These are phyloP conservation scores for Calonectria honghensis DNA, from an alignment of 2,329 filamentous ascomycete species.

Conservation along the genomic window DNA sequence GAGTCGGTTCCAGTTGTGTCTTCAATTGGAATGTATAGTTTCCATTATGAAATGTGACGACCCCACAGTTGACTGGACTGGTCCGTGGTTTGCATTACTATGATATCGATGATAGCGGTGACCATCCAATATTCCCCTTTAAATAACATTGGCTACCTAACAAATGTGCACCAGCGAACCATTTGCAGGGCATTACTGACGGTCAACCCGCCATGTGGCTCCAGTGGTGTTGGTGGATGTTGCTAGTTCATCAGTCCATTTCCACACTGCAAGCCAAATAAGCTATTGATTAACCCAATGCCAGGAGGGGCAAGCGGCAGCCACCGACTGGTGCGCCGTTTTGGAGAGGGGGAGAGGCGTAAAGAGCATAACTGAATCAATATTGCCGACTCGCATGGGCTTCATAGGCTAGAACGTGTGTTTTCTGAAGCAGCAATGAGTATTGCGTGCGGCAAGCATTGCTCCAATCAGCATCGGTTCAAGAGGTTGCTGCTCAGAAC, in stretches of 20 bases:
- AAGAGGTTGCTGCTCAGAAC: not conserved
- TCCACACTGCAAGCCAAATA: conserved; percentile 9
- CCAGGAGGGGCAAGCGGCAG: conserved; percentile 5
- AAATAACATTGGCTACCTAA: not conserved
- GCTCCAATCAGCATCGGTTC: not conserved
- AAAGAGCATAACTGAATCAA: conserved; percentile 6
- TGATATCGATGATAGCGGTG: not conserved
- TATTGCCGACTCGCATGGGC: not conserved
- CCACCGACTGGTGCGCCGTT: not conserved
- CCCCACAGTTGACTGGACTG: not conserved
- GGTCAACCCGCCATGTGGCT: not conserved
- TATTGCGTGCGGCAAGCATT: conserved; percentile 1
- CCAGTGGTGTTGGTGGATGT: not conserved
- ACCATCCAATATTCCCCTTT: not conserved
- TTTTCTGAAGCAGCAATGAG: not conserved
- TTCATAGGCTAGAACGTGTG: conserved; percentile 5
- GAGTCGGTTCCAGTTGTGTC: not conserved
- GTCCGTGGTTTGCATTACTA: too few relatives aligned
- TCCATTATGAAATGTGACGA: not conserved
- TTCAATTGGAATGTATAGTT: not conserved
- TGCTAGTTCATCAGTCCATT: conserved; percentile 7
- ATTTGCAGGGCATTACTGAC: not conserved
- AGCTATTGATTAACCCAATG: not conserved
- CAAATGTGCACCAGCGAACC: not conserved
- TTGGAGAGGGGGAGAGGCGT: not conserved